These are phyloP conservation scores for Rosellinia necatrix DNA, from an alignment of 2,329 filamentous ascomycete genomes.

Conservation along the genomic window DNA sequence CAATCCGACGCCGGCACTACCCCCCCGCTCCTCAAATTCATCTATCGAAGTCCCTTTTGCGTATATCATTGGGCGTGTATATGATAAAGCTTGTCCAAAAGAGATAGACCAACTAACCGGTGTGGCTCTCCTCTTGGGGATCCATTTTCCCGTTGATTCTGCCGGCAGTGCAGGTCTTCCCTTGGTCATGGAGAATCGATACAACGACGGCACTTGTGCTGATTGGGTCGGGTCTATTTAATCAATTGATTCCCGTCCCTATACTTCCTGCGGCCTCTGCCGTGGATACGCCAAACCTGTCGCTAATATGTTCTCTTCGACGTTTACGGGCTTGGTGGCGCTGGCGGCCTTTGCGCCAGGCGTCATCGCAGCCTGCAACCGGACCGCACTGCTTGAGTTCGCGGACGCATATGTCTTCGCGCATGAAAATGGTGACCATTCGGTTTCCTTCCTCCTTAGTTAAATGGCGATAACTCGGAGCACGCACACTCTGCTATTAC, in stretches of 20 bases:
- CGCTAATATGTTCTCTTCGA: conserved; percentile 14
- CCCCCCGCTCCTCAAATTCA: conserved; percentile 9
- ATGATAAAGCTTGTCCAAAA: not conserved
- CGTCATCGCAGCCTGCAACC: conserved; percentile 23
- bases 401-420: conserved; percentile 28
- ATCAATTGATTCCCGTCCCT: not conserved
- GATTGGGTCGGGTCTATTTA: not conserved
- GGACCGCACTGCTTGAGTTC: conserved; percentile 23
- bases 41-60: conserved; percentile 7
- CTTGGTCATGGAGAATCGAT: conserved; percentile 14
- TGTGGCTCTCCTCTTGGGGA: conserved; percentile 11
- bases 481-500: not conserved
- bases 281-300: not conserved
- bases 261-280: not conserved
- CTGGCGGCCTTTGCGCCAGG: conserved; percentile 3
- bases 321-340: conserved; percentile 6
- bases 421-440: conserved; percentile 25
- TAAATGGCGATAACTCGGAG: not conserved
- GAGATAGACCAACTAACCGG: not conserved
- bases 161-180: conserved; percentile 18
- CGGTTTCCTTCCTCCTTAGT: not conserved
- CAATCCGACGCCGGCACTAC: conserved; percentile 5
- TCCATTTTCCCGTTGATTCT: conserved; percentile 31
- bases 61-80: conserved; percentile 8
- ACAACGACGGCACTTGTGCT: conserved; percentile 22